Percentiles rank a stretch among this genome's conserved stretches.
These are phyloP conservation scores for Phytophthora tentaculata DNA, from an alignment of 352 stramenopile species.

Conservation along the genomic window DNA sequence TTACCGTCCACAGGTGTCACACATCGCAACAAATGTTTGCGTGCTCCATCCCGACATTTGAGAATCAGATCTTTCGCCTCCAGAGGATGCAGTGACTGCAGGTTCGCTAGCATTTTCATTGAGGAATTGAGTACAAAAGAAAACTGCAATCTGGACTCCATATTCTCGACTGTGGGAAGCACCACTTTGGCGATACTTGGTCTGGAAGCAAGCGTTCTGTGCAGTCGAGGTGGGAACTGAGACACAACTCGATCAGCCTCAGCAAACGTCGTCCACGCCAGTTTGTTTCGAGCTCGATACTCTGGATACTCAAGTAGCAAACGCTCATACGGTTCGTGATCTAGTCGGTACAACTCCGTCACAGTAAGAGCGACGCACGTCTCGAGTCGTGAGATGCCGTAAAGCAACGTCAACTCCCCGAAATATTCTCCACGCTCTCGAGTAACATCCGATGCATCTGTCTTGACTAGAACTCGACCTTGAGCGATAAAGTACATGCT, in stretches of 20 bases:
- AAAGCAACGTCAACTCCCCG: slow-evolving; percentile 63
- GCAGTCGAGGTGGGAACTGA: neutral
- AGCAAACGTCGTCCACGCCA: slow-evolving; percentile 52
- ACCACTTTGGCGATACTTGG: slow-evolving; percentile 19
- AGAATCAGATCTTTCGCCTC: slow-evolving; percentile 67
- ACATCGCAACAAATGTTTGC: slow-evolving; percentile 32
- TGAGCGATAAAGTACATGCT: slow-evolving; percentile 86
- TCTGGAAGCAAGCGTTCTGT: slow-evolving; percentile 13
- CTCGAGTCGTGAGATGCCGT: slow-evolving; percentile 64
- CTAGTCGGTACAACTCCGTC: slow-evolving; percentile 73
- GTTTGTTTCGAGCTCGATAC: slow-evolving; percentile 56
- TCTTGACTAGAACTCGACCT: slow-evolving; percentile 67
- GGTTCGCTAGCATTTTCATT: slow-evolving; percentile 57
- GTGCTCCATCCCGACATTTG: slow-evolving; percentile 39
- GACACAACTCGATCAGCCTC: neutral
- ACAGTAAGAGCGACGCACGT: slow-evolving; percentile 67
- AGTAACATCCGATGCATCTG: slow-evolving; percentile 45
- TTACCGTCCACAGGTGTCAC: neutral
- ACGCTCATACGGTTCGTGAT: slow-evolving; percentile 65
- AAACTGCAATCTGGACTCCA: slow-evolving; percentile 48
- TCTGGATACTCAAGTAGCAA: slow-evolving; percentile 72
- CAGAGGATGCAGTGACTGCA: slow-evolving; percentile 48
- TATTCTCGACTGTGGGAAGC: slow-evolving; percentile 6
- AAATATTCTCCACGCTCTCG: slow-evolving; percentile 74
- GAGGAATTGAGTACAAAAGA: slow-evolving; percentile 55